Base-by-base conservation (phyloP, 345 rosid genomes). In the Eutrema yunnanense region DNA sequence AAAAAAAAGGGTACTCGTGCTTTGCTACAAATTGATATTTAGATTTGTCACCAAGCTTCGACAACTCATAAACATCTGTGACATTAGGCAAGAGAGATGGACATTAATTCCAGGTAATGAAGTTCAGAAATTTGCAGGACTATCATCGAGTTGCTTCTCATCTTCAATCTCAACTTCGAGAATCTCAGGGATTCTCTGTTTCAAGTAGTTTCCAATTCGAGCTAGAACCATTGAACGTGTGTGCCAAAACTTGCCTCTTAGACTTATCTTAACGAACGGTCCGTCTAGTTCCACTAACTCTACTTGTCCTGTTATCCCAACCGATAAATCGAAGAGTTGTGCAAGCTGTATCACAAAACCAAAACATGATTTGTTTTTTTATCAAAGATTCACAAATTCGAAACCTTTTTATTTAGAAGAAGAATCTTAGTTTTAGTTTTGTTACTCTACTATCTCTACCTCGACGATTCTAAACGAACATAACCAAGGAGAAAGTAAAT, bases 121-220 rank as follows among this genome's bases (percentile, higher is more conserved):
- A 37, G n/a, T 36, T 61, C 52, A 90, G 76, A 91, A 94, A 74
- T 84, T 91, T 43, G 81, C 97, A 60, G 97, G 98, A 80, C 97
- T 89, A 73, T 91, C 97, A 55, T 89, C 97, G 72, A 94, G 78
- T 73, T 89, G 96, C 49, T 82, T 88, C 86, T 90, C 96, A 78
- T 91, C 92, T 80, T 94, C 96, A 51, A 91, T 86, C 47, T 86
- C 92, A 47, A 91, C 97, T 83, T 91, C 96, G 76, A 90, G 63
- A 65, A 93, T 90, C 82, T 93, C 98, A n/a, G 98, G 97, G 76
- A 94, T 94, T 65, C 96, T 86, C 79, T 89, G 95, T 86, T 87
- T 91, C 84, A 94, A 71, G 77, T 88, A 91, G 80, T 94, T 94
- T 14, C 90, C 96, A 41, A 94, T 43, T 62, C 98, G 86, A 47